Base-by-base conservation (phyloP, 192 early-diverging fungal genomes). In the Glomus cerebriforme region DNA sequence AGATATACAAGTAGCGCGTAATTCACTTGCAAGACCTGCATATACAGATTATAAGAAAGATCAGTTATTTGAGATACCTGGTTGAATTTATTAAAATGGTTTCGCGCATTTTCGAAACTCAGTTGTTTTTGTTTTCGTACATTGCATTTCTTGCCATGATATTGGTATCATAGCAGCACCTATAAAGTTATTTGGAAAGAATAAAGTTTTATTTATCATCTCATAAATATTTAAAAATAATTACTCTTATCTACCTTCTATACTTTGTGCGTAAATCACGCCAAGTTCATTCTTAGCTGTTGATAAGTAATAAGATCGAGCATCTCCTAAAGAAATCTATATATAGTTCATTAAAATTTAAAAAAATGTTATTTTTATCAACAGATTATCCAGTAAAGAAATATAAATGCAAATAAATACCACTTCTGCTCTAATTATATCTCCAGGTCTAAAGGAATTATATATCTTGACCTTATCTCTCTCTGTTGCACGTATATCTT, bases 141-240 rank as follows among this genome's bases (percentile, higher is more conserved):
- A 97, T 67, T 98, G 91, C 98, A 99, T 99, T 77, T 98, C 90
- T 83, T 98, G 93, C 98, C 98, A 99, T 58, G 95, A 96, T 43
- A 98, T 90, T 6, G 98, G 98, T 37, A 98, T 87, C 94, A 98
- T 93, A 1, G 95, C 90, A 68, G 85, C 88, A 62, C 84, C 83
- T 59, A 77, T 3, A 63, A 77, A 64, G 2, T 66, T 35, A 47
- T 54, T 54, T 54, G 6, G 5, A 54, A 43, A 43, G 9, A 43
- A 43, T 1, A 43, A 54, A 22, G 7, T 22, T 54, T 54, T n/a
- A 22, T 6, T 43, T 22, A 17, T 7, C 2, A 32, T 15, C 3
- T 8, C 8, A 15, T 27, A 77, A 26, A 54, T 10, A n/a, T 22
- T 24, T 73, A 24, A 59, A 15, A 29, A 67, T 29, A 59, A 31